Evolutionary conservation across 1,284 basidiomycete genomes (phyloP).

Genomic region (Fomitopsis schrenkii): DNA sequence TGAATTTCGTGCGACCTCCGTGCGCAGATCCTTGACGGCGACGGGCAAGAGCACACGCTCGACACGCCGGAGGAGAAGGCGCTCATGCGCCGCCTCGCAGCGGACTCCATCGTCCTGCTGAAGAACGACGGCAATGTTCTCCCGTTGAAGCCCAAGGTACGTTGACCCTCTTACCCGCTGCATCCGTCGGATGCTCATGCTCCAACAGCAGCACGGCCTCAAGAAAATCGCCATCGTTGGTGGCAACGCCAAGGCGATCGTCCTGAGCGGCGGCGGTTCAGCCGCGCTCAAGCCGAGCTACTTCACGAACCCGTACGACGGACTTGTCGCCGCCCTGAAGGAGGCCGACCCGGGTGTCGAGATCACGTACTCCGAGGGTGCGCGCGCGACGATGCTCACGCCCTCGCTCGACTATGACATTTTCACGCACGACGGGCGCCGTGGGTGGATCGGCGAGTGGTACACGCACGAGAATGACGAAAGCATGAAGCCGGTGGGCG

Average conservation of each 20-base stretch:
- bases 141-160: conserved; percentile 46
- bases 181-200: not conserved
- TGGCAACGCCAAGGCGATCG: conserved; percentile 65
- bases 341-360: conserved; percentile 40
- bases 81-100: conserved; percentile 61
- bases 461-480: conserved; percentile 54
- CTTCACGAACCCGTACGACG: conserved; percentile 69
- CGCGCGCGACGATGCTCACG: conserved; percentile 50
- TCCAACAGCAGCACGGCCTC: conserved; percentile 28
- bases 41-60: conserved; percentile 56
- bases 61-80: conserved; percentile 56
- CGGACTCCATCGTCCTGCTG: conserved; percentile 67
- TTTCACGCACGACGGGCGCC: conserved; percentile 48
- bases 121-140: conserved; percentile 65
- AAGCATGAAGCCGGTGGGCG: conserved; percentile 44
- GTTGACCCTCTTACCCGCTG: not conserved
- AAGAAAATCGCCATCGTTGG: conserved; percentile 76
- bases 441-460: conserved; percentile 63
- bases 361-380: conserved; percentile 62
- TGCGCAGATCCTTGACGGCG: conserved; percentile 58
- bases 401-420: conserved; percentile 66
- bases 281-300: conserved; percentile 72
- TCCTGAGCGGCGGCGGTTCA: conserved; percentile 74
- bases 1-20: not conserved
- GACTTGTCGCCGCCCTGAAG: conserved; percentile 50